Base-by-base conservation (phyloP, 441 rosid genomes). In the Aleurites moluccanus region DNA sequence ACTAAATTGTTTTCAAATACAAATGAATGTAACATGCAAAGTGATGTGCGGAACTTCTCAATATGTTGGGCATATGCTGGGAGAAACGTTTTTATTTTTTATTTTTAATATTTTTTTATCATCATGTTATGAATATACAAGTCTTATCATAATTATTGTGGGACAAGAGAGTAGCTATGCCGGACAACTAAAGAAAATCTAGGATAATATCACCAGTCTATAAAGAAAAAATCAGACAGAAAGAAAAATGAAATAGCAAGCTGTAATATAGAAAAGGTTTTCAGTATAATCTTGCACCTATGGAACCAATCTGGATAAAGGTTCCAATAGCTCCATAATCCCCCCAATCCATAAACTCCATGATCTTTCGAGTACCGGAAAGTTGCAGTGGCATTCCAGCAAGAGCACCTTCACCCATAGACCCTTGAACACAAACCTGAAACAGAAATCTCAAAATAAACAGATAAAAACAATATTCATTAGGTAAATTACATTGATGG, bases 261-360 rank as follows among this genome's bases (percentile, higher is more conserved):
- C 55, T 35, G 50, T 64, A 25, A 69, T 27, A 23, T 10, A 50
- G 30, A 9, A 42, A 72, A 57, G 30, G 8, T 77, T 50, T 21
- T 42, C 25, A 30, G 38, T 63, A 71, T 28, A 62, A 56, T 44
- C 13, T 53, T 53, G 38, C 84, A 94, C 98, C 99, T 86, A 92
- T 88, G n/a, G 96, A 88, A 80, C 97, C 98, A 75, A 95, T 76
- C 59, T 90, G 80, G 81, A 95, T 76, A 75, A 92, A 95, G 47
- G 92, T 91, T 56, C 93, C 99, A 79, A 81, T 83, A 44, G 97
- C 95, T 72, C 85, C 95, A 76, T 95, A 82, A 44, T 87, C 88
- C 47, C 97, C 97, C 98, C 98, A 95, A 80, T 95, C 99, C 98
- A 95, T 95, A 80, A 77, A 91, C 83, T 95, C 99, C 87, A 95